Conservation (phyloP, 129 eudicot species). For the Heracleum sosnowskyi region DNA sequence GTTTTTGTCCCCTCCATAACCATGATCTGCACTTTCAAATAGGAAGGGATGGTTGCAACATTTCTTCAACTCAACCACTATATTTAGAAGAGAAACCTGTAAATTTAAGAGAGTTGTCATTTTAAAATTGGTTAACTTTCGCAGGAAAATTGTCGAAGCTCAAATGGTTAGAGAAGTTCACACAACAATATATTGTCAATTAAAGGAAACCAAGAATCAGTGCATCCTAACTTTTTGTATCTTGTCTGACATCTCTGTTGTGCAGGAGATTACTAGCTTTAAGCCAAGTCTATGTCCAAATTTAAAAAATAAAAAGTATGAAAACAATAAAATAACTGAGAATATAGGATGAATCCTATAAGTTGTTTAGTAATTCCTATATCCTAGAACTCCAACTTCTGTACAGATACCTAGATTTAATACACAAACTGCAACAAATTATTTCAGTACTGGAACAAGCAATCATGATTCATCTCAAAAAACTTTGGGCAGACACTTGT, state of each 20-base stretch:
- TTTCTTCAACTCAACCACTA: slow-evolving; percentile 98
- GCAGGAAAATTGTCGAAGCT: neutral
- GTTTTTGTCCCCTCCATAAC: slow-evolving; percentile 90
- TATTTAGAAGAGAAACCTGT: slow-evolving; percentile 91
- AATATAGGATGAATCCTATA: neutral
- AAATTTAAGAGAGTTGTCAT: slow-evolving; percentile 6
- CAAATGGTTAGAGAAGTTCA: slow-evolving; percentile 7
- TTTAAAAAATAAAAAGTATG: neutral
- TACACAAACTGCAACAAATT: neutral
- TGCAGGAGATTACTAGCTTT: neutral
- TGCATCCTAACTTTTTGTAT: neutral
- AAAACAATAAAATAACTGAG: neutral
- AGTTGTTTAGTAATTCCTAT: neutral
- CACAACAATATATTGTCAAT: neutral
- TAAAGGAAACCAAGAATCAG: neutral
- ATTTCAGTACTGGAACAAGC: neutral
- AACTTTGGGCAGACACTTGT: neutral
- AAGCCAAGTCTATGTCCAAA: neutral
- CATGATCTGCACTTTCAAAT: slow-evolving; percentile 99
- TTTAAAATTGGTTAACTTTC: slow-evolving; percentile 6
- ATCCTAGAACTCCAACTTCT: neutral
- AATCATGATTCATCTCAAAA: neutral
- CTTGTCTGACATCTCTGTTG: neutral
- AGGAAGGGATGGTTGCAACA: slow-evolving; percentile 98
- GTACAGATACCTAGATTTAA: neutral